A percentile compares a stretch with the other conserved stretches of the same genome.
Conservation (phyloP, 306 rosid species). For the Prosopis cineraria region DNA sequence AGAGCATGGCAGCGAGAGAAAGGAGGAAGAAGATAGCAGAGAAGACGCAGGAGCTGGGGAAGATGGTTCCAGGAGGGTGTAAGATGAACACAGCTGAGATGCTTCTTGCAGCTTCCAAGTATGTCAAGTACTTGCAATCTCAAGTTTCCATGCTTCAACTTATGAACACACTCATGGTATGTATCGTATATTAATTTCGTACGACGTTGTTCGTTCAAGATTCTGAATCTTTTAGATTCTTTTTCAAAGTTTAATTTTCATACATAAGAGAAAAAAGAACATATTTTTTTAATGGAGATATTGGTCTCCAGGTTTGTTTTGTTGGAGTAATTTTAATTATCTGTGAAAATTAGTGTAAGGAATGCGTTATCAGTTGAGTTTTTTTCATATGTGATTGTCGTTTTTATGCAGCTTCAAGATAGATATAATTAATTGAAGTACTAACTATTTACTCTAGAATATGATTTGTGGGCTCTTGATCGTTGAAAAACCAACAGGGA, state of each 20-base stretch:
- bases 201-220: too few species aligned
- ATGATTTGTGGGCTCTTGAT: neutral
- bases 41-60: constrained; percentile 81
- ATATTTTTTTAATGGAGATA: too few species aligned
- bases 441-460: neutral
- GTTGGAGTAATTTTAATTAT: too few species aligned
- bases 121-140: constrained; percentile 74
- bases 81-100: constrained; percentile 95
- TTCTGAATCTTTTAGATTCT: too few species aligned
- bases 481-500: too few species aligned
- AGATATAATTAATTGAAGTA: neutral
- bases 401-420: neutral
- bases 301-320: too few species aligned
- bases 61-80: constrained; percentile 68
- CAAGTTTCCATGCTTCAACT: constrained; percentile 65
- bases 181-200: neutral
- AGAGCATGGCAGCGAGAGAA: constrained; percentile 76
- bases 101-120: constrained; percentile 71
- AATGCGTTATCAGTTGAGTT: neutral
- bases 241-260: too few species aligned
- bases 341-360: neutral
- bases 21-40: constrained; percentile 82
- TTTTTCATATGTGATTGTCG: neutral
- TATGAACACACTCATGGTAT: constrained; percentile 41
- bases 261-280: too few species aligned